These are phyloP conservation scores for Cladosporium sp. DNA, from an alignment of 2,329 filamentous ascomycete species.

Conservation along the genomic window DNA sequence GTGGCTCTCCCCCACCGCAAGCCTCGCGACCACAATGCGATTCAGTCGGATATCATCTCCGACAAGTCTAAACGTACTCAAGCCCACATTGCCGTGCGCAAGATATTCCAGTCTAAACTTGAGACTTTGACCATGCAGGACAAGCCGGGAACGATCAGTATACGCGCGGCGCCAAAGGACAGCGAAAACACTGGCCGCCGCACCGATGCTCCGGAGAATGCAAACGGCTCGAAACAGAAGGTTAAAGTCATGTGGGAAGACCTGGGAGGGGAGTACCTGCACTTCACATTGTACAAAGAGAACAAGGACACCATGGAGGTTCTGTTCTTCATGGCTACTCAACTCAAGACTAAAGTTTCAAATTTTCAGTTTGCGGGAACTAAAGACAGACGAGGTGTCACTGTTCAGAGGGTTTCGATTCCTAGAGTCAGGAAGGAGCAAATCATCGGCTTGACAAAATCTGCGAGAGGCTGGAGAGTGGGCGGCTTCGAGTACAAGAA, in stretches of 20 bases:
- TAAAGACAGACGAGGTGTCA: constrained; percentile 83
- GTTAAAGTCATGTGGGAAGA: constrained; percentile 56
- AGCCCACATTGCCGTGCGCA: constrained; percentile 63
- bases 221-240: constrained; percentile 20
- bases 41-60: constrained; percentile 49
- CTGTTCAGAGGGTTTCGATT: constrained; percentile 72
- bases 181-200: constrained; percentile 15
- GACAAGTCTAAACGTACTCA: constrained; percentile 57
- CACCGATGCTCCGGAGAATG: constrained; percentile 8
- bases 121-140: constrained; percentile 71
- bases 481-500: constrained; percentile 77
- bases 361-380: constrained; percentile 78
- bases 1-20: constrained; percentile 50
- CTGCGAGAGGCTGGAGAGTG: constrained; percentile 55
- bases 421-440: constrained; percentile 55
- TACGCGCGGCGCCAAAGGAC: constrained; percentile 41
- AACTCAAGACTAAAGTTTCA: constrained; percentile 63
- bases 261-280: constrained; percentile 71
- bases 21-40: constrained; percentile 47
- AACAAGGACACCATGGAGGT: constrained; percentile 97
- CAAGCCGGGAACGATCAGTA: constrained; percentile 60
- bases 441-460: constrained; percentile 57
- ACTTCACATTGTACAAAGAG: constrained; percentile 92
- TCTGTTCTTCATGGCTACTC: constrained; percentile 66
- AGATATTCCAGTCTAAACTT: constrained; percentile 70